Percentiles rank a stretch among this genome's conserved stretches.
These are phyloP conservation scores for Delonix regia DNA, from an alignment of 306 rosid genomes.

Conservation along the genomic window DNA sequence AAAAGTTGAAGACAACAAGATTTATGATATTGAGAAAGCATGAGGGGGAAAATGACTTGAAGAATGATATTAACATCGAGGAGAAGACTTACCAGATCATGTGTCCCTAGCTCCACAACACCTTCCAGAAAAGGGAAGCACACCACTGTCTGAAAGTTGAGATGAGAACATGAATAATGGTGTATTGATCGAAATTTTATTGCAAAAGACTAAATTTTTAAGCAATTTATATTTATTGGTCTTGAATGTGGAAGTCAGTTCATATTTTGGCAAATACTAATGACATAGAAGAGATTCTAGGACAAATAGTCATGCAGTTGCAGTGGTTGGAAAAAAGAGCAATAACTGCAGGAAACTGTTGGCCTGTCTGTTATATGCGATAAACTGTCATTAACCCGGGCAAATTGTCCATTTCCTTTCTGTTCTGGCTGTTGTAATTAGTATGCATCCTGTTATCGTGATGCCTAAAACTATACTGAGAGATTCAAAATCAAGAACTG, in stretches of 20 bases:
- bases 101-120: slow-evolving; percentile 75
- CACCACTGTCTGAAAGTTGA: slow-evolving; percentile 69
- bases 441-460: neutral
- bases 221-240: slow-evolving; percentile 5
- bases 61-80: slow-evolving; percentile 1
- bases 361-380: neutral
- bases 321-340: neutral
- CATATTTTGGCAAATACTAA: slow-evolving; percentile 6
- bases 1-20: slow-evolving; percentile 8
- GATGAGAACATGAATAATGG: slow-evolving; percentile 24
- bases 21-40: neutral
- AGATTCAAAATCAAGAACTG: slow-evolving; percentile 17
- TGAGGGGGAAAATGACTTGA: neutral
- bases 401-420: neutral
- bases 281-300: neutral
- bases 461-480: neutral
- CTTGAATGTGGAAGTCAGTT: neutral
- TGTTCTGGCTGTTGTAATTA: neutral
- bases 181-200: slow-evolving; percentile 22
- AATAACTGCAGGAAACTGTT: slow-evolving; percentile 4
- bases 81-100: slow-evolving; percentile 54
- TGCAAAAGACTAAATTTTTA: slow-evolving; percentile 23
- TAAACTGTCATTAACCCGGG: neutral
- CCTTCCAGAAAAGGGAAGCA: slow-evolving; percentile 87
- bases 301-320: neutral